A percentile compares a stretch with the other conserved stretches of the same genome.
These are phyloP conservation scores for Quercus phellos DNA, from an alignment of 331 rosid species.

Conservation along the genomic window DNA sequence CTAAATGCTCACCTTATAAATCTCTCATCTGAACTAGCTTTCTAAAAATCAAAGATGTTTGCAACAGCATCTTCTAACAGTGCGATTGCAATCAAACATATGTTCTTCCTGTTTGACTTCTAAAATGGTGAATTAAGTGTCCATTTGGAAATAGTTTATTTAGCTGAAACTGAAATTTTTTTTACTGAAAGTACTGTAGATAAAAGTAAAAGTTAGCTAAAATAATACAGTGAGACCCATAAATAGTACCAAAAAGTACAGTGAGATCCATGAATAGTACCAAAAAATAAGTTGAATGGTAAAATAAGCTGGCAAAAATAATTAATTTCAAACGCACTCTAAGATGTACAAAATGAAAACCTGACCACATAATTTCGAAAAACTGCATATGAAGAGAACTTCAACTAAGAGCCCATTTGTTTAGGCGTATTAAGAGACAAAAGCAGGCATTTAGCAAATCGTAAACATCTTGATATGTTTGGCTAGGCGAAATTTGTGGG, in stretches of 20 bases:
- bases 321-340: background rate
- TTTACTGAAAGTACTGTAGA: too few relatives aligned
- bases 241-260: too few relatives aligned
- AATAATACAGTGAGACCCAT: too few relatives aligned
- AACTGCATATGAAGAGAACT: background rate
- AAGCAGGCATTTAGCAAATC: too few relatives aligned
- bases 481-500: too few relatives aligned
- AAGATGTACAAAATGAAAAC: background rate
- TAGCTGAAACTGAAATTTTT: too few relatives aligned
- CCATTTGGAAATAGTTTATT: too few relatives aligned
- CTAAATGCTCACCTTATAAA: background rate
- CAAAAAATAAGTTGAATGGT: too few relatives aligned
- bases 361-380: background rate
- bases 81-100: background rate
- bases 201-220: too few relatives aligned
- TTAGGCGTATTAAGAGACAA: too few relatives aligned
- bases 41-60: background rate
- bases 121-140: background rate
- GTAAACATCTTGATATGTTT: too few relatives aligned
- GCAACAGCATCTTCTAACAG: background rate
- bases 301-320: too few relatives aligned
- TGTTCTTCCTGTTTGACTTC: background rate
- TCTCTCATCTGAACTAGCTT: background rate
- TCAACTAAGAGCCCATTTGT: background rate
- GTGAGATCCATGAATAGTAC: rapidly evolving